These are phyloP conservation scores for Tricholoma hemisulphureum DNA, from an alignment of 768 basidiomycete species.

Conservation along the genomic window DNA sequence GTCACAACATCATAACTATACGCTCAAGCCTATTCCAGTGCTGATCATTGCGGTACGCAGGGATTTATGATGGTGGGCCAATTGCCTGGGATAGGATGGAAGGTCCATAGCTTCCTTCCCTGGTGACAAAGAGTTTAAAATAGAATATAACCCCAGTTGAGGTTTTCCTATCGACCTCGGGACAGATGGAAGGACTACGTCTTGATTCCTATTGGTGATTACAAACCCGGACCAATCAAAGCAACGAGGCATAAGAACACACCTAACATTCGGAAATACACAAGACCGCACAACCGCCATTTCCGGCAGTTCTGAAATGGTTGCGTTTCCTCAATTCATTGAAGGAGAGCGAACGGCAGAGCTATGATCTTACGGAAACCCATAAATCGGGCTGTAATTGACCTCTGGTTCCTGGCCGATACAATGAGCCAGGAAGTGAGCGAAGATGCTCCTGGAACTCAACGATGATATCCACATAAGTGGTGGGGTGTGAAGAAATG, in stretches of 20 bases:
- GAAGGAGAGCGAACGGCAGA: background rate
- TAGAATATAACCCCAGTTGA: background rate
- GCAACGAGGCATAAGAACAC: background rate
- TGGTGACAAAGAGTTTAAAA: conserved; percentile 22
- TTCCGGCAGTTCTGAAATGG: conserved; percentile 64
- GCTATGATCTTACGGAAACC: conserved; percentile 53
- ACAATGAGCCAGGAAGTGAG: conserved; percentile 50
- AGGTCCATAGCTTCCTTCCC: conserved; percentile 67
- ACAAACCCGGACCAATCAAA: background rate
- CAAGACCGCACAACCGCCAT: conserved; percentile 66
- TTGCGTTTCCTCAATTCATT: background rate
- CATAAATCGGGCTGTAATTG: conserved; percentile 70
- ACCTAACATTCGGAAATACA: conserved; percentile 30
- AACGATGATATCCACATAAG: conserved; percentile 37
- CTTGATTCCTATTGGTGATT: conserved; percentile 52
- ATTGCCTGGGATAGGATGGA: conserved; percentile 39
- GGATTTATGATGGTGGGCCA: background rate
- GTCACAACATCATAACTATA: too few species aligned
- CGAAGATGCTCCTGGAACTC: conserved; percentile 33
- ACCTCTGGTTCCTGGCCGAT: conserved; percentile 70
- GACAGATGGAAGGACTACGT: conserved; percentile 55
- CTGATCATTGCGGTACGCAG: conserved; percentile 28
- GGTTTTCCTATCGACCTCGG: conserved; percentile 44
- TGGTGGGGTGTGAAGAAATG: conserved; percentile 50
- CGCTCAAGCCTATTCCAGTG: conserved; percentile 72